Evolutionary conservation across 2,329 filamentous ascomycete species (phyloP), one percentile per base, ranked within the genome.

Genomic region (Xylariaceae sp.): DNA sequence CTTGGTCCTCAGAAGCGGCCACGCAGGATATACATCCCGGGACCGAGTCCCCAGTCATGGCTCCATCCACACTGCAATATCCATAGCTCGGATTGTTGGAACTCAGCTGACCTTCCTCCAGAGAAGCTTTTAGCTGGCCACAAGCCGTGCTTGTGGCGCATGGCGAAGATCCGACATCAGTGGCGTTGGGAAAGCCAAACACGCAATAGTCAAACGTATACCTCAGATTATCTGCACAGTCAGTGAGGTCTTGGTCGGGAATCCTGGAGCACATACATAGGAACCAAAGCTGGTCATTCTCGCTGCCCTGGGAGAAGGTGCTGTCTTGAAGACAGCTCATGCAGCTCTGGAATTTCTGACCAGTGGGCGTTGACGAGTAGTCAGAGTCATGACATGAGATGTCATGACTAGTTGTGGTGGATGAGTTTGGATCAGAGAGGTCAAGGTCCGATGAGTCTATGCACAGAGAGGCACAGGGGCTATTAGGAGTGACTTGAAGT

Each of bases 261-360:
- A 26, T 11, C 11, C 22, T 11, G 22, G 22, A 15, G 34, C 19
- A 4, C 74, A 61, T 66, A 78, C 75, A 77, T 33, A 79, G 50
- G 46, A 78, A 79, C 75, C 74, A 78, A 36, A 65, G 63, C 45
- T 75, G 72, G 47, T 79, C 76, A 41, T 60, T 78, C 58, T 79
- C 74, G 6, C 44, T 42, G 2, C 67, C 72, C 28, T 71, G 61
- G 3, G 62, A 54, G 45, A 68, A 76, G 9, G 63, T 65, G 57
- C 75, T 79, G 19, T 66, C 67, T 52, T 79, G 70, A 19, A 79
- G 61, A 52, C 76, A 79, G 29, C 59, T 67, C 56, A 79, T 63
- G 52, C 76, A 79, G 12, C 57, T 59, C 51, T 70, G 60, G 54
- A 74, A 73, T 51, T 71, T 74, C 38, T 62, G 61, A 1, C 74